phyloP scores from a whole-genome alignment of 495 filamentous ascomycete species.

The Glonium stellatum region DNA sequence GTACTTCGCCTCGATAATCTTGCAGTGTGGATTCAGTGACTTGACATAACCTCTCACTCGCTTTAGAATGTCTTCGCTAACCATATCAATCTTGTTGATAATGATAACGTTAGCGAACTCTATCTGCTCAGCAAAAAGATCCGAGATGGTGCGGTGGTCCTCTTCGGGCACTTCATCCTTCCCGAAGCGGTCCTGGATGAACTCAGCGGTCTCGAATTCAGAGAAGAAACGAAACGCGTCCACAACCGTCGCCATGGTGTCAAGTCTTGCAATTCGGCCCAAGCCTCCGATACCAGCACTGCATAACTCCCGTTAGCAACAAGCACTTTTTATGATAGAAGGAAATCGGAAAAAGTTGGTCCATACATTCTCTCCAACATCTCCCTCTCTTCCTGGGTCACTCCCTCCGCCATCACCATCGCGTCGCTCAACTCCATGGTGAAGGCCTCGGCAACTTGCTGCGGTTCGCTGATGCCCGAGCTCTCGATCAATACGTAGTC shows the following conservation, averaged over 20 bases:
- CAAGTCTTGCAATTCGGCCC: conserved; percentile 48
- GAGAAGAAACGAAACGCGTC: conserved; percentile 53
- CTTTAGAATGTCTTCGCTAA: conserved; percentile 35
- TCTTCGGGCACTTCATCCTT: conserved; percentile 42
- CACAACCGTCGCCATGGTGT: conserved; percentile 53
- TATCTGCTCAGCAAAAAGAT: conserved; percentile 56
- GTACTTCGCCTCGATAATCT: conserved; percentile 43
- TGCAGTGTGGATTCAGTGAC: conserved; percentile 47
- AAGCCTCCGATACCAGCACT: conserved; percentile 41
- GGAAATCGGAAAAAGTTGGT: neutral
- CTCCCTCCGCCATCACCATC: conserved; percentile 21
- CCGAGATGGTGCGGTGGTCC: conserved; percentile 54
- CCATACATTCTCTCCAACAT: conserved; percentile 40
- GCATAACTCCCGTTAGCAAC: too few species aligned
- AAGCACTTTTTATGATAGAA: conserved; percentile 3
- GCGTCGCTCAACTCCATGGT: conserved; percentile 43
- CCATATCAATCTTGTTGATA: conserved; percentile 49
- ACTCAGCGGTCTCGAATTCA: conserved; percentile 52
- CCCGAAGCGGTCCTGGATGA: conserved; percentile 43
- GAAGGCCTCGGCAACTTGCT: conserved; percentile 60
- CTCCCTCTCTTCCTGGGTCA: conserved; percentile 33
- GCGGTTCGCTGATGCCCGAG: conserved; percentile 55
- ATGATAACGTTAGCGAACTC: conserved; percentile 57
- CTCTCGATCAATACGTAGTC: conserved; percentile 57
- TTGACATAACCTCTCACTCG: conserved; percentile 42